These are phyloP conservation scores for Phytophthora melonis DNA, from an alignment of 352 stramenopile species.

Conservation along the genomic window DNA sequence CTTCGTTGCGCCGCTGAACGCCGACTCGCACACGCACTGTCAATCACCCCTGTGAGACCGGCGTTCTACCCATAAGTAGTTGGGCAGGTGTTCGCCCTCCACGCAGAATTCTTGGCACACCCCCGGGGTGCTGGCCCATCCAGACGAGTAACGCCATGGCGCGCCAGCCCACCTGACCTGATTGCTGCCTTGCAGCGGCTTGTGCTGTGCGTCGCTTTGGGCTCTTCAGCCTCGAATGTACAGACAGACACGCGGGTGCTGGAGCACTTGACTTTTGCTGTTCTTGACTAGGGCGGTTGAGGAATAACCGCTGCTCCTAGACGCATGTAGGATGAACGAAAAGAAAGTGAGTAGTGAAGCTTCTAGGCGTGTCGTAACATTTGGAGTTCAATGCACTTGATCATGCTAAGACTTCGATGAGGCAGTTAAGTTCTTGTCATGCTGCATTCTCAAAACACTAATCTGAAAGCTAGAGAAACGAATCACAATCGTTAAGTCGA, in stretches of 20 bases:
- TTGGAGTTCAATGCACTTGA: too few relatives aligned
- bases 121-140: constrained; percentile 24
- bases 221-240: constrained; percentile 12
- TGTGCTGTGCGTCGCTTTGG: constrained; percentile 16
- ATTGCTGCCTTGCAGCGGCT: constrained; percentile 21
- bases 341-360: not conserved
- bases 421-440: too few relatives aligned
- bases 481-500: too few relatives aligned
- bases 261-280: constrained; percentile 18
- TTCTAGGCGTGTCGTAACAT: not conserved
- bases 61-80: constrained; percentile 3
- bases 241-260: constrained; percentile 20
- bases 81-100: constrained; percentile 17
- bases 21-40: not conserved
- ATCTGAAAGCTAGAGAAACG: not conserved
- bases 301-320: constrained; percentile 15
- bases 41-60: not conserved
- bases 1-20: not conserved
- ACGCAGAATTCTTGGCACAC: constrained; percentile 35
- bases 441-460: too few relatives aligned
- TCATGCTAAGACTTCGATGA: too few relatives aligned
- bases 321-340: not conserved
- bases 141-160: constrained; percentile 12
- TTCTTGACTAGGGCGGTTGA: constrained; percentile 28
- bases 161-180: constrained; percentile 16